Percentiles rank a stretch among this genome's conserved stretches.
Conservation (phyloP, 2,329 filamentous ascomycete species). For the Alternaria metachromatica region DNA sequence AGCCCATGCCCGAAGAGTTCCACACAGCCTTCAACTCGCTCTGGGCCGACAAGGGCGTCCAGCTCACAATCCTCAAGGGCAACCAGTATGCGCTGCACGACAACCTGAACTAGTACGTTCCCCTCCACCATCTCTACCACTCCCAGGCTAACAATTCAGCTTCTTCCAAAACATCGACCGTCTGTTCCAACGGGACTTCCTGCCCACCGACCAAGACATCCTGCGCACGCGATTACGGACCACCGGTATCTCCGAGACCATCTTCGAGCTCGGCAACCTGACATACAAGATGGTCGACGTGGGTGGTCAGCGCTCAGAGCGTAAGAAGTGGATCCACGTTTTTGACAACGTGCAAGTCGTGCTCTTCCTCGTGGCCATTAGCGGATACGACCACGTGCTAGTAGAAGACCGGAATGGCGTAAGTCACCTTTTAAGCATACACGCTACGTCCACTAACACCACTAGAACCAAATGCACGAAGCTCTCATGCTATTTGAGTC, state of each 20-base stretch:
- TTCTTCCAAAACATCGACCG: conserved; percentile 77
- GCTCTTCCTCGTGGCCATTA: conserved; percentile 92
- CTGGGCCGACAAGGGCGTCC: conserved; percentile 85
- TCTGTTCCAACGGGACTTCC: conserved; percentile 71
- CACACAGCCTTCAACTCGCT: conserved; percentile 81
- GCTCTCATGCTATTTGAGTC: conserved; percentile 61
- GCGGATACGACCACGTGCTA: conserved; percentile 93
- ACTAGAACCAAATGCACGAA: conserved; percentile 63
- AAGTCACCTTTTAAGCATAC: conserved; percentile 50
- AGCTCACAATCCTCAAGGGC: conserved; percentile 86
- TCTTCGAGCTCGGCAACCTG: conserved; percentile 89
- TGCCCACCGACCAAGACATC: conserved; percentile 93
- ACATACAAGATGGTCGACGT: conserved; percentile 98
- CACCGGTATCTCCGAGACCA: conserved; percentile 93
- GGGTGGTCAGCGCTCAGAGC: conserved; percentile 87
- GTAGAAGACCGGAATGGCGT: conserved; percentile 97
- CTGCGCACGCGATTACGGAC: conserved; percentile 88
- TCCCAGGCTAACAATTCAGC: conserved; percentile 56
- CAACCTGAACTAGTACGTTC: conserved; percentile 85
- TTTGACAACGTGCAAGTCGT: conserved; percentile 94
- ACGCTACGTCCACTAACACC: conserved; percentile 11
- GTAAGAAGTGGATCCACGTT: conserved; percentile 97
- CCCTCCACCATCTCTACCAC: not conserved
- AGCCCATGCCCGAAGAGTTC: conserved; percentile 79
- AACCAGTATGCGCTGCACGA: conserved; percentile 97